Evolutionary conservation across 495 filamentous ascomycete genomes (phyloP).

Genomic region (Sporormia fimetaria): DNA sequence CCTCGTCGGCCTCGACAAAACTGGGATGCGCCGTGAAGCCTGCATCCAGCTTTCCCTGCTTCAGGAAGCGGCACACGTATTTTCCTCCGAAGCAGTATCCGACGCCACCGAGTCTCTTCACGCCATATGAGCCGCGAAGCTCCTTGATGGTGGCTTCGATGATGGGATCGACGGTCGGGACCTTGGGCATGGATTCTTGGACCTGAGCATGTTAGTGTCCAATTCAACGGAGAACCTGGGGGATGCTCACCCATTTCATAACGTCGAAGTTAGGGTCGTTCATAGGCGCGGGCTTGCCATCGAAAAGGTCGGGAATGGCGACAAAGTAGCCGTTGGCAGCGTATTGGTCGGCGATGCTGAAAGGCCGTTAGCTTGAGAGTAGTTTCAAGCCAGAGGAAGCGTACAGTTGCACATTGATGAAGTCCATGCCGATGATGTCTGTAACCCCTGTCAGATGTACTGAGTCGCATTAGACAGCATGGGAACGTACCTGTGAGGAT

Average conservation of each 20-base stretch:
- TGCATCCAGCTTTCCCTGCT: conserved; percentile 41
- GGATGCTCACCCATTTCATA: conserved; percentile 41
- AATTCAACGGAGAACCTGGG: neutral
- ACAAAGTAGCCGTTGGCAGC: conserved; percentile 72
- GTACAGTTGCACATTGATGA: conserved; percentile 62
- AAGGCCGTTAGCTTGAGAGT: neutral
- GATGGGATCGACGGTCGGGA: conserved; percentile 60
- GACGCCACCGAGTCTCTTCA: conserved; percentile 57
- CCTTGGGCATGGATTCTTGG: conserved; percentile 24
- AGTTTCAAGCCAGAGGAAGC: neutral
- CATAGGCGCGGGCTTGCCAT: conserved; percentile 54
- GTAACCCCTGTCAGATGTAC: conserved; percentile 1
- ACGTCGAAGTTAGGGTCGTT: conserved; percentile 51
- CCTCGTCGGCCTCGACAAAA: conserved; percentile 66
- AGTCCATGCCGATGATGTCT: conserved; percentile 45
- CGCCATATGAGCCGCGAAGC: conserved; percentile 43
- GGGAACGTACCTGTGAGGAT: conserved; percentile 21
- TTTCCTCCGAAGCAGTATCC: conserved; percentile 74
- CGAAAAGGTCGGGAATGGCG: conserved; percentile 66
- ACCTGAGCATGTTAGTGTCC: conserved; percentile 3
- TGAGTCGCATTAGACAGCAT: neutral
- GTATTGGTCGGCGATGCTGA: conserved; percentile 63
- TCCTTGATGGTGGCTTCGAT: conserved; percentile 49
- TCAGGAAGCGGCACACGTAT: conserved; percentile 39
- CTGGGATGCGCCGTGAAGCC: conserved; percentile 69